Percentiles rank a stretch among this genome's conserved stretches.
Evolutionary conservation across 768 basidiomycete species (phyloP).

Genomic region (Strobilomyces dryophilus): DNA sequence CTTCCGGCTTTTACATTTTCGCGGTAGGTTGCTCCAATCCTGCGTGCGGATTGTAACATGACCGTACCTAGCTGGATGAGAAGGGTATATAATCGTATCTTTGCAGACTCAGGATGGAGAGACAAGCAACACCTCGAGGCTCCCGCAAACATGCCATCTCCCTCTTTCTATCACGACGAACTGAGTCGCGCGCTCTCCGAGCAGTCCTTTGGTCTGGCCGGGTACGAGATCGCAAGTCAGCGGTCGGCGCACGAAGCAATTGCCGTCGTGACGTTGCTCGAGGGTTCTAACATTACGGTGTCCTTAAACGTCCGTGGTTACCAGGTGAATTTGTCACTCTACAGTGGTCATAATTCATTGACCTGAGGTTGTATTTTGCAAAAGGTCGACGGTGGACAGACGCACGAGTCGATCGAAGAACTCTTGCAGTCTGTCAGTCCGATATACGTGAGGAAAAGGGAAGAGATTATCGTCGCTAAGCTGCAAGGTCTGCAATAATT

Average conservation of each 20-base stretch:
- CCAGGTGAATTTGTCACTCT: constrained; percentile 36
- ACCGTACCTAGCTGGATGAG: constrained; percentile 23
- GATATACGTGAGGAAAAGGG: constrained; percentile 45
- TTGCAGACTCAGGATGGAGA: constrained; percentile 17
- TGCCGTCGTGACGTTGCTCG: constrained; percentile 53
- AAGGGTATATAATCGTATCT: constrained; percentile 27
- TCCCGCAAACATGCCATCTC: constrained; percentile 15
- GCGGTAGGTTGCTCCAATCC: constrained; percentile 10
- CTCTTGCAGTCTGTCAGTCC: constrained; percentile 53
- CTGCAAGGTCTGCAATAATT: constrained; percentile 39
- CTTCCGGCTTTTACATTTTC: constrained; percentile 10
- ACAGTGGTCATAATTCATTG: constrained; percentile 4
- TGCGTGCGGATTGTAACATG: constrained; percentile 17
- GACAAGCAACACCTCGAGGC: neutral
- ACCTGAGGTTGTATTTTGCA: constrained; percentile 10
- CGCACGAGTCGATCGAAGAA: constrained; percentile 57
- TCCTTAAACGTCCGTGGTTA: constrained; percentile 53
- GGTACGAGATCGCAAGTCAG: constrained; percentile 38
- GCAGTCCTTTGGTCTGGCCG: constrained; percentile 52
- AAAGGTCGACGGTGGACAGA: constrained; percentile 26
- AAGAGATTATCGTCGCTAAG: constrained; percentile 45
- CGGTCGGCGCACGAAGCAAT: constrained; percentile 44
- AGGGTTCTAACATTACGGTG: constrained; percentile 46
- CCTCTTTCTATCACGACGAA: constrained; percentile 41
- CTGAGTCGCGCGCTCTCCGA: constrained; percentile 52